These are phyloP conservation scores for Musa itinerans DNA, from an alignment of 176 grass and related monocot genomes.

Conservation along the genomic window DNA sequence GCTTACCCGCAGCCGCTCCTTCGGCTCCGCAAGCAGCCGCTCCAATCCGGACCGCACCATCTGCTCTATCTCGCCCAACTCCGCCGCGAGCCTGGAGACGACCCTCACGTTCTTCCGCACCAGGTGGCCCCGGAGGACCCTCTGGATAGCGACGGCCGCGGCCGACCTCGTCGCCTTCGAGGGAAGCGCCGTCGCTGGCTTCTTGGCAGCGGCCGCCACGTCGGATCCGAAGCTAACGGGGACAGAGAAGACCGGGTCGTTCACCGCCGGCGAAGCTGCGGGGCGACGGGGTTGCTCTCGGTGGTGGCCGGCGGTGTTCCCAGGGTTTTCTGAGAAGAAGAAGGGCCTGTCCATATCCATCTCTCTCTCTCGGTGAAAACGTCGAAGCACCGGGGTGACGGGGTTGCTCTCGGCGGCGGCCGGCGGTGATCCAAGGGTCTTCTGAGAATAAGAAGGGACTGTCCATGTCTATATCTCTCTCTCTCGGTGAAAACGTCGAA, in stretches of 20 bases:
- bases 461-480: too few relatives aligned
- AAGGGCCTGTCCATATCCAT: too few relatives aligned
- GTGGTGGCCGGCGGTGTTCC: too few relatives aligned
- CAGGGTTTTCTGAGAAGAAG: too few relatives aligned
- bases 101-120: slow-evolving; percentile 30
- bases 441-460: too few relatives aligned
- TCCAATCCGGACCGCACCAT: background rate
- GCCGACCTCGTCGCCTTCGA: background rate
- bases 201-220: background rate
- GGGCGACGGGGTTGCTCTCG: too few relatives aligned
- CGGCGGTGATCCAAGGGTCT: too few relatives aligned
- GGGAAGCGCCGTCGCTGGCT: background rate
- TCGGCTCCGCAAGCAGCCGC: background rate
- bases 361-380: too few relatives aligned
- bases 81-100: background rate
- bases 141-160: slow-evolving; percentile 31
- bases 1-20: slow-evolving; percentile 23
- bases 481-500: too few relatives aligned
- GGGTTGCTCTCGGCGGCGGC: too few relatives aligned
- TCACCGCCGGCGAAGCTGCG: background rate
- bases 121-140: slow-evolving; percentile 38
- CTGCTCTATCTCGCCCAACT: slow-evolving; percentile 1
- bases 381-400: too few relatives aligned
- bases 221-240: background rate
- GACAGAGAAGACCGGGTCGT: background rate